Base-by-base conservation (phyloP, 176 grass and related monocot genomes). In the Rhipidocladum racemiflorum region DNA sequence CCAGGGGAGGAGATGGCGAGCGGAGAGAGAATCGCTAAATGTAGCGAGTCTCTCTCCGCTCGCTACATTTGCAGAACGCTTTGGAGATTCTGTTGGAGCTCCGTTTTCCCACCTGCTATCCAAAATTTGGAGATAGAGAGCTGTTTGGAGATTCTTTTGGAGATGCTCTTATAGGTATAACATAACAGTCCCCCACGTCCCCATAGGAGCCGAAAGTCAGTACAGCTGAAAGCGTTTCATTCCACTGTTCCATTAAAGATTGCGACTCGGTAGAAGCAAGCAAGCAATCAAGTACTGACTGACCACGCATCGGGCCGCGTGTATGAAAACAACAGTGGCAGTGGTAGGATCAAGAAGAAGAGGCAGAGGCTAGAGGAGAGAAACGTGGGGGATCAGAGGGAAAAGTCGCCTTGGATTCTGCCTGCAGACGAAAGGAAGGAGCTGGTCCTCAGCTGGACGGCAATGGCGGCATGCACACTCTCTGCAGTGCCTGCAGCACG, bases 371-470 rank as follows among this genome's bases (percentile, higher is more conserved):
- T 5, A 25, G 56, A 13, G 56, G 56, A 13, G 36, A 20, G 61
- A 57, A 81, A 81, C 66, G 66, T 70, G 79, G 38, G 60, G 27
- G 62, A 6, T 60, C 21, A 11, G 36, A 4, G 40, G 39, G 8
- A 73, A 83, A 83, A 73, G 80, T 38, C 80, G 68, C 80, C 80
- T 73, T 40, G 80, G 80, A 83, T 62, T 14, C 34, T 56, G 53
- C 51, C 75, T 24, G 76, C 76, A 61, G 51, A 50, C 64, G 61
- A 45, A 21, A 66, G 44, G 43, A 35, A 17, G 40, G 14, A 39
- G 38, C 44, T 51, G 76, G 76, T 40, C 72, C 71, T 34, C 14
- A 3, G 34, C 72, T 56, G 50, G 30, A 21, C 43, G 28, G 9
- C 64, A 36, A 36, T 67, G 62, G 40, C 74, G 38, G 48, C 77